Evolutionary conservation across 2,329 filamentous ascomycete species (phyloP).

Genomic region (Alternaria rosae): DNA sequence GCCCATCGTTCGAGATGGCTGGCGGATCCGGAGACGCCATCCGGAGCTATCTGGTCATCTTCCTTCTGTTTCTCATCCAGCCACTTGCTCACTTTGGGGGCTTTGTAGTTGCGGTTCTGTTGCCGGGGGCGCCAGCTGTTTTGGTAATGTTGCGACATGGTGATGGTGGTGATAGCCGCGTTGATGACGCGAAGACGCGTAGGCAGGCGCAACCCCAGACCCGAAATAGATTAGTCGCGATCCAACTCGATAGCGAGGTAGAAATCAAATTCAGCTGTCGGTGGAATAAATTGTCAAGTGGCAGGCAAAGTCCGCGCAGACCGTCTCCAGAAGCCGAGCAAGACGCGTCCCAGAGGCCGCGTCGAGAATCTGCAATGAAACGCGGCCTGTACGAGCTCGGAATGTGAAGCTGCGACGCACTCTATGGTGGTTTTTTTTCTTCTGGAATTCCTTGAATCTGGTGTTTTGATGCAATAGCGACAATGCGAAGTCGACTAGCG

Average conservation of each 20-base stretch:
- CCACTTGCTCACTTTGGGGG: background rate
- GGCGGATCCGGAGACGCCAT: constrained; percentile 5
- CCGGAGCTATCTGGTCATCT: constrained; percentile 18
- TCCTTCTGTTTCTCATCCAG: constrained; percentile 7
- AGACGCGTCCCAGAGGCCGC: background rate
- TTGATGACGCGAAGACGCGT: background rate
- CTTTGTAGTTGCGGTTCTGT: background rate
- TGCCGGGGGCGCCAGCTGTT: background rate
- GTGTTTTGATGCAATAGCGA: background rate
- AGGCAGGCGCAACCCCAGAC: background rate
- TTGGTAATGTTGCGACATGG: constrained; percentile 1
- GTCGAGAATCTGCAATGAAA: background rate
- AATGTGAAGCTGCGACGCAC: background rate
- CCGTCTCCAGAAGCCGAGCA: background rate
- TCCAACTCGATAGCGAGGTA: background rate
- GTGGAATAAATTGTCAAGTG: background rate
- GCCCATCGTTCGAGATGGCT: constrained; percentile 19
- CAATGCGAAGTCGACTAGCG: background rate
- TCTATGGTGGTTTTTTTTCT: background rate
- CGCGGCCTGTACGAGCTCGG: background rate
- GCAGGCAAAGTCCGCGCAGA: background rate
- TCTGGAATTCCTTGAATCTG: no score
- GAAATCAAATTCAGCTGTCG: background rate
- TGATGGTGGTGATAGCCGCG: no score
- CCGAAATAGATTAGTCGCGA: background rate